These are phyloP conservation scores for Trichoderma afroharzianum DNA, from an alignment of 2,329 filamentous ascomycete species.

Conservation along the genomic window DNA sequence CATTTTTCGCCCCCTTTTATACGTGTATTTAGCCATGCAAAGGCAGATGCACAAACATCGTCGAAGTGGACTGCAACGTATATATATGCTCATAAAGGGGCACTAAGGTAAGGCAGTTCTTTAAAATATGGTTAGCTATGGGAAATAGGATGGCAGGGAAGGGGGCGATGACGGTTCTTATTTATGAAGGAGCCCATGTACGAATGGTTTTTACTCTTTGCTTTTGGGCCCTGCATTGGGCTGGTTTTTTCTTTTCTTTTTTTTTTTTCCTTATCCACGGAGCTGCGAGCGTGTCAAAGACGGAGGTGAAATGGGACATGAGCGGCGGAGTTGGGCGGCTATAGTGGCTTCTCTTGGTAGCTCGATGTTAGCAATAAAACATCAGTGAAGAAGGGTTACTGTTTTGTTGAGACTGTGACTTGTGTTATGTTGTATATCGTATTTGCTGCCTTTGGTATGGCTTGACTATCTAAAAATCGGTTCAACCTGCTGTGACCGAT, in stretches of 20 bases:
- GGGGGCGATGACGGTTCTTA: background rate
- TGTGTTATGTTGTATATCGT: background rate
- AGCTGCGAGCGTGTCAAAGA: slow-evolving; percentile 11
- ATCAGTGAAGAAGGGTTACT: slow-evolving; percentile 4
- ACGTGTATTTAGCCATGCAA: background rate
- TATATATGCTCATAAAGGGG: background rate
- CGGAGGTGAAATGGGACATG: slow-evolving; percentile 24
- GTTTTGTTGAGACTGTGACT: slow-evolving; percentile 1
- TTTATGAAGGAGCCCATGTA: slow-evolving; percentile 21
- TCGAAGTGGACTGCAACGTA: background rate
- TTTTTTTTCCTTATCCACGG: background rate
- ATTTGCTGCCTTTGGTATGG: background rate
- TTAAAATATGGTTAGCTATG: background rate
- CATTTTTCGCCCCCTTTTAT: slow-evolving; percentile 20
- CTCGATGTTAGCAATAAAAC: slow-evolving; percentile 16
- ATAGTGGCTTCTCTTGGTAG: slow-evolving; percentile 26
- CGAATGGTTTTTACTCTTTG: slow-evolving; percentile 17
- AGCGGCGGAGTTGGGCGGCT: slow-evolving; percentile 35
- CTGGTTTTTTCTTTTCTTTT: background rate
- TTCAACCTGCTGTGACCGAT: background rate
- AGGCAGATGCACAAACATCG: background rate
- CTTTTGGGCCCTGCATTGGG: background rate
- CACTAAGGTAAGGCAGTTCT: background rate
- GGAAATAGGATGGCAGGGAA: slow-evolving; percentile 5
- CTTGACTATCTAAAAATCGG: background rate